Evolutionary conservation across 108 stramenopile genomes (phyloP).

Genomic region (Nitzschia sp.): DNA sequence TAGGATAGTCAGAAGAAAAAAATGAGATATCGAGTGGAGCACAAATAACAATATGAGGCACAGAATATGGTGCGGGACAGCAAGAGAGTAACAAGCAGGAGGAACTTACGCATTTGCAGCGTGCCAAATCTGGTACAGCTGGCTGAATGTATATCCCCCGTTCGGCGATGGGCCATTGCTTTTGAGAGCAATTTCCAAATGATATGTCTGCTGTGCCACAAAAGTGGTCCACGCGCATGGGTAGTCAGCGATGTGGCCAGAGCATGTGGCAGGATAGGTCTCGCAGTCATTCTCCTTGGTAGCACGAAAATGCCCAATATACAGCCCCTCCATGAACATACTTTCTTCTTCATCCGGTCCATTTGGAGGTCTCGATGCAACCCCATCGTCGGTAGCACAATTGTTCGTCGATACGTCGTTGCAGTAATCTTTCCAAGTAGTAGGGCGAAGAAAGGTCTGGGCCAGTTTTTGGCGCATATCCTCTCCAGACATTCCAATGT

Average conservation of each 20-base stretch:
- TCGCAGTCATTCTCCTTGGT: conserved; percentile 43
- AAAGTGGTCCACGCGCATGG: conserved; percentile 25
- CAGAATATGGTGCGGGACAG: no score
- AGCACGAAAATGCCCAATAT: conserved; percentile 41
- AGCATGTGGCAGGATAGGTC: conserved; percentile 21
- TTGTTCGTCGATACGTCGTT: conserved; percentile 24
- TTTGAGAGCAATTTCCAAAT: conserved; percentile 25
- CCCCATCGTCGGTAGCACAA: conserved; percentile 29
- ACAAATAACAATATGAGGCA: no score
- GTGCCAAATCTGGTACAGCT: conserved; percentile 38
- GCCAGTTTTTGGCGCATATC: conserved; percentile 31
- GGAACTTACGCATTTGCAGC: conserved; percentile 52
- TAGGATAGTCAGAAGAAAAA: no score
- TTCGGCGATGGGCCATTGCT: no score
- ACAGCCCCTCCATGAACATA: conserved; percentile 28
- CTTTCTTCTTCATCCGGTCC: conserved; percentile 27
- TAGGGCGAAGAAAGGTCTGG: conserved; percentile 36
- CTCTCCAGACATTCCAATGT: conserved; percentile 34
- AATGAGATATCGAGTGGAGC: no score
- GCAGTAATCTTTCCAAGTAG: conserved; percentile 48
- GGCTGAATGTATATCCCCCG: conserved; percentile 28
- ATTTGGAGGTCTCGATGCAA: conserved; percentile 22
- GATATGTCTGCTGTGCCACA: conserved; percentile 10
- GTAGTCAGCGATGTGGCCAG: conserved; percentile 30
- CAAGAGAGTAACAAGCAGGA: no score